Conservation (phyloP, 768 basidiomycete species). For the Pleurotus salmoneostramineus region DNA sequence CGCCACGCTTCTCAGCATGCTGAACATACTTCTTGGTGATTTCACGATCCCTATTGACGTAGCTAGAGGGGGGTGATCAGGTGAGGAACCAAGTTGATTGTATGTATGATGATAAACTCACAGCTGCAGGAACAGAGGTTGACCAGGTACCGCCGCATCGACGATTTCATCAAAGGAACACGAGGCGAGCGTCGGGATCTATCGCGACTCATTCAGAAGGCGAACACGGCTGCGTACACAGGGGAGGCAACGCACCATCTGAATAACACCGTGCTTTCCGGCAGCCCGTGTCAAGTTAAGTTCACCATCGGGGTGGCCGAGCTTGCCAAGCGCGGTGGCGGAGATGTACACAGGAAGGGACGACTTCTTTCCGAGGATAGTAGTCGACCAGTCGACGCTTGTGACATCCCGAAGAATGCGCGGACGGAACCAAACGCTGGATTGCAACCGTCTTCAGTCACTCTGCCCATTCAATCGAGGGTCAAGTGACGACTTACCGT, state of each 20-base stretch:
- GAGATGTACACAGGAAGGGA: constrained; percentile 82
- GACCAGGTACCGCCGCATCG: constrained; percentile 74
- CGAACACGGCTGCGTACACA: background rate
- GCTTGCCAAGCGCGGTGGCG: constrained; percentile 87
- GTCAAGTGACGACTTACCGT: constrained; percentile 39
- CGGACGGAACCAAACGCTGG: constrained; percentile 87
- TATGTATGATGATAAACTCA: constrained; percentile 18
- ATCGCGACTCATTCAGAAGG: background rate
- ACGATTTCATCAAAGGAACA: constrained; percentile 96
- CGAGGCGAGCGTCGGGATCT: constrained; percentile 95
- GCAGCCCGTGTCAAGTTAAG: constrained; percentile 87
- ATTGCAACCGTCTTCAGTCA: background rate
- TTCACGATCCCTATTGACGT: constrained; percentile 87
- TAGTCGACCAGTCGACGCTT: constrained; percentile 81
- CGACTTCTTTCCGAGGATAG: constrained; percentile 71
- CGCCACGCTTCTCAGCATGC: constrained; percentile 86
- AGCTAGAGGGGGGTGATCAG: constrained; percentile 34
- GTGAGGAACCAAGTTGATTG: constrained; percentile 12
- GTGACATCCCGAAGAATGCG: constrained; percentile 82
- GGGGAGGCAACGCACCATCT: constrained; percentile 32
- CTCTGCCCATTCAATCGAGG: background rate
- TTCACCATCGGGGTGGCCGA: constrained; percentile 96
- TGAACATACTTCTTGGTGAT: constrained; percentile 85
- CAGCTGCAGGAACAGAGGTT: constrained; percentile 86
- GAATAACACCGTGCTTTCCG: constrained; percentile 61